Percentiles rank a stretch among this genome's conserved stretches.
Conservation (phyloP, 257 asterid genomes). For the Solanum bukasovii region DNA sequence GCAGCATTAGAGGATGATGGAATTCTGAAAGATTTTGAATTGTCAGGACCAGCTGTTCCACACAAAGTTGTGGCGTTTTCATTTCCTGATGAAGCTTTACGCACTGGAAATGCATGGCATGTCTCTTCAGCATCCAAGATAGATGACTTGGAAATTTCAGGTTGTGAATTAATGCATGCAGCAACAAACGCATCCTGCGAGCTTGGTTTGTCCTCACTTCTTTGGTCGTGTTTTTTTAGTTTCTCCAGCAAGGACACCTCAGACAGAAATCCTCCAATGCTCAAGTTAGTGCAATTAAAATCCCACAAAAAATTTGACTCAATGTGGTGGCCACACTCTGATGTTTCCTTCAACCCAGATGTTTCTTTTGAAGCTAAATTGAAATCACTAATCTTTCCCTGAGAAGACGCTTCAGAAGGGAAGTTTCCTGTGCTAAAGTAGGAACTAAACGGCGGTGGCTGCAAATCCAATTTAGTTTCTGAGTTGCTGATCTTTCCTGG, state of each 20-base stretch:
- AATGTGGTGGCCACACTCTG: conserved; percentile 7
- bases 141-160: conserved; percentile 34
- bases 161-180: conserved; percentile 19
- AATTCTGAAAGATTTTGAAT: conserved; percentile 9
- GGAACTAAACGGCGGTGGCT: conserved; percentile 26
- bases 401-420: conserved; percentile 42
- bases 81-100: conserved; percentile 26
- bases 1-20: conserved; percentile 7
- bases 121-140: conserved; percentile 92
- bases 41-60: conserved; percentile 11
- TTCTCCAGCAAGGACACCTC: conserved; percentile 57
- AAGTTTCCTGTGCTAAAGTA: conserved; percentile 48
- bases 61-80: conserved; percentile 13
- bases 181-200: conserved; percentile 34
- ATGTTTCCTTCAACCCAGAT: not conserved
- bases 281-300: conserved; percentile 48
- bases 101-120: conserved; percentile 73
- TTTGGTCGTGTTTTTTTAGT: conserved; percentile 12
- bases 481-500: conserved; percentile 37
- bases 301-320: conserved; percentile 43
- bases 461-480: conserved; percentile 25
- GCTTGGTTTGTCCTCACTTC: conserved; percentile 27
- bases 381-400: not conserved
- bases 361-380: conserved; percentile 22
- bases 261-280: conserved; percentile 76